Percentiles rank a stretch among this genome's conserved stretches.
phyloP scores from a whole-genome alignment of 305 asterid genomes.

The Fraxinus sp. region DNA sequence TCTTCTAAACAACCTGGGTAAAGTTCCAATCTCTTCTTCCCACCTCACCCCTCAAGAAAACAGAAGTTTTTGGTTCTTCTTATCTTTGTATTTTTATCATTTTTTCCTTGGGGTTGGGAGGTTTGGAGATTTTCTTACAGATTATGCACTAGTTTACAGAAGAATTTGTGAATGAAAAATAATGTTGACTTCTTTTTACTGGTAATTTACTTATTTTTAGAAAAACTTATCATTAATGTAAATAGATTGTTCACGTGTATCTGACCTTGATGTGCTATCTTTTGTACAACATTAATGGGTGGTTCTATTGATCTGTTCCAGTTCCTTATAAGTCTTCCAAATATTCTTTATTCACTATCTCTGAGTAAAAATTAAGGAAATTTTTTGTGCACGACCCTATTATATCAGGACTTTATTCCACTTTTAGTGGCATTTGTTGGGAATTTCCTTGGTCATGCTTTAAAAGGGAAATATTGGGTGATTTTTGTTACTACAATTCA shows the following conservation, averaged over 20 bases:
- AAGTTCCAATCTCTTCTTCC: slow-evolving; percentile 22
- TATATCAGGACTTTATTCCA: not conserved
- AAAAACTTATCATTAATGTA: not conserved
- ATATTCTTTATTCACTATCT: slow-evolving; percentile 6
- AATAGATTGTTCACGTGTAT: slow-evolving; percentile 17
- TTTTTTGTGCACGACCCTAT: not conserved
- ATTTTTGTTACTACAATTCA: not conserved
- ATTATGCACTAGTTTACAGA: slow-evolving; percentile 8
- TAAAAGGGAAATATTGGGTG: slow-evolving; percentile 5
- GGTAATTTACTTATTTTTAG: slow-evolving; percentile 5
- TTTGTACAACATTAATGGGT: slow-evolving; percentile 13
- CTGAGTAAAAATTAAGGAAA: slow-evolving; percentile 21
- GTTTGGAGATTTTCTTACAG: slow-evolving; percentile 6
- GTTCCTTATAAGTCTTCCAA: slow-evolving; percentile 9
- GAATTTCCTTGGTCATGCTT: not conserved
- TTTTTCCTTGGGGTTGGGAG: not conserved
- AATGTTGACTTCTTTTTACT: slow-evolving; percentile 7
- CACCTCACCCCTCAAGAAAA: slow-evolving; percentile 7
- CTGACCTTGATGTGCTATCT: slow-evolving; percentile 33
- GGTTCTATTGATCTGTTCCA: slow-evolving; percentile 18
- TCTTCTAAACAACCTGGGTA: slow-evolving; percentile 72
- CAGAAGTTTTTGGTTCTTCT: not conserved
- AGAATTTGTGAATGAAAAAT: slow-evolving; percentile 7
- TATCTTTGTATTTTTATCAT: not conserved
- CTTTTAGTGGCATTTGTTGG: slow-evolving; percentile 10